A percentile compares a stretch with the other conserved stretches of the same genome.
These are phyloP conservation scores for Aspergillus nomiae DNA, from an alignment of 2,329 filamentous ascomycete genomes.

Conservation along the genomic window DNA sequence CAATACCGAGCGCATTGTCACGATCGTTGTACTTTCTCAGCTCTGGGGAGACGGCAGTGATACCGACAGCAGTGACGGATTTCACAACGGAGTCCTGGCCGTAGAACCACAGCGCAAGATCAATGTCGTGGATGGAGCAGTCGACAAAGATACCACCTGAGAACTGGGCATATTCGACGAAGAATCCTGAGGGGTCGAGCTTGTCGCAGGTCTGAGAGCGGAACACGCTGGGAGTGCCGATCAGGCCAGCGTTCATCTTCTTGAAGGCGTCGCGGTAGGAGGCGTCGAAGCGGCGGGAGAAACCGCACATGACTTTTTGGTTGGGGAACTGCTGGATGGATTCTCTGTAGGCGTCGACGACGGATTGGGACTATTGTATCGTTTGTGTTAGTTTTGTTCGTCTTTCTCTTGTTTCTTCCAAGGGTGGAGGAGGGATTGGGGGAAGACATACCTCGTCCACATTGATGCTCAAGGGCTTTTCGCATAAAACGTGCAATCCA, in stretches of 20 bases:
- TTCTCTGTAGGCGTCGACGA: neutral
- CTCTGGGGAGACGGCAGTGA: constrained; percentile 60
- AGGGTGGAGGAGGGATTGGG: neutral
- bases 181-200: constrained; percentile 65
- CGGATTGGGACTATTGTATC: neutral
- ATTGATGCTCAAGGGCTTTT: constrained; percentile 55
- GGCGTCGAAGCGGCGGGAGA: constrained; percentile 66
- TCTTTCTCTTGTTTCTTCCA: neutral
- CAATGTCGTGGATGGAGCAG: constrained; percentile 69
- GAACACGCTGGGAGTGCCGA: constrained; percentile 62
- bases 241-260: constrained; percentile 55
- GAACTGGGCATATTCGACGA: constrained; percentile 65
- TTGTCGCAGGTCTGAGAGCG: constrained; percentile 68
- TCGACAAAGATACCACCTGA: constrained; percentile 70
- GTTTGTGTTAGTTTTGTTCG: neutral
- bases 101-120: constrained; percentile 65
- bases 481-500: constrained; percentile 58
- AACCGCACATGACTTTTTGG: constrained; percentile 69
- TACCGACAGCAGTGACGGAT: constrained; percentile 56
- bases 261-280: constrained; percentile 62
- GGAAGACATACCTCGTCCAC: constrained; percentile 54
- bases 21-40: constrained; percentile 59
- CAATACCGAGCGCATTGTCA: constrained; percentile 65
- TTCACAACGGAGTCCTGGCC: constrained; percentile 57
- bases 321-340: neutral